These are phyloP conservation scores for Gentiana macrophylla DNA, from an alignment of 257 asterid species.

Conservation along the genomic window DNA sequence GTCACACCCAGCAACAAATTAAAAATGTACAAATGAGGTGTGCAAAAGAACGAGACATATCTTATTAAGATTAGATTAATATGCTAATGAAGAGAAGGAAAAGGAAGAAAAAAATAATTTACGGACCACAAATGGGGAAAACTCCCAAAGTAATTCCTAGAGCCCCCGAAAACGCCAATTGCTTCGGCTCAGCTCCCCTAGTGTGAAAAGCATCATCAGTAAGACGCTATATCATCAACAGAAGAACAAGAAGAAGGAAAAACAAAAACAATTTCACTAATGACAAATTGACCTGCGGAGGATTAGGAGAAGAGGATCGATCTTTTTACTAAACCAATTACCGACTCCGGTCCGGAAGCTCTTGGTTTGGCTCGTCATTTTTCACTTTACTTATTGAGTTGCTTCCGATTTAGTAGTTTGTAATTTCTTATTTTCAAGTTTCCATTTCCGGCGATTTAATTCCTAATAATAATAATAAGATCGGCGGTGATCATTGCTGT, in stretches of 20 bases:
- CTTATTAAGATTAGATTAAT: no score
- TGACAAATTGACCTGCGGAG: conserved; percentile 43
- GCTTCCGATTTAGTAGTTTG: no score
- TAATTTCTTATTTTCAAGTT: no score
- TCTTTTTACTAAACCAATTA: conserved; percentile 48
- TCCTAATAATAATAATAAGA: no score
- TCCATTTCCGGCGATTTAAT: no score
- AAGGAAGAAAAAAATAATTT: neutral
- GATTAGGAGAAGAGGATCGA: conserved; percentile 80
- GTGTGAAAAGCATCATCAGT: neutral
- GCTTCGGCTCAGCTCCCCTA: conserved; percentile 94
- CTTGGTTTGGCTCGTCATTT: conserved; percentile 16
- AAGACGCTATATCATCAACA: neutral
- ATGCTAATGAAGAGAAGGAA: no score
- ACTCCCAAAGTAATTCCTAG: conserved; percentile 75
- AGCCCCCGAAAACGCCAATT: conserved; percentile 82
- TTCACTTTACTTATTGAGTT: neutral
- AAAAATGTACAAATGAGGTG: no score
- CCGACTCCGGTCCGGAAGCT: conserved; percentile 29
- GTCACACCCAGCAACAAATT: no score
- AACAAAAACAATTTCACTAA: neutral
- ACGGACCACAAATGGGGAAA: conserved; percentile 81
- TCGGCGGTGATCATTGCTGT: no score
- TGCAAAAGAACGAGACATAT: no score
- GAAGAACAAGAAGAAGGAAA: neutral